Evolutionary conservation across 2,329 filamentous ascomycete species (phyloP).

Genomic region (Ophiostoma fasciatum): DNA sequence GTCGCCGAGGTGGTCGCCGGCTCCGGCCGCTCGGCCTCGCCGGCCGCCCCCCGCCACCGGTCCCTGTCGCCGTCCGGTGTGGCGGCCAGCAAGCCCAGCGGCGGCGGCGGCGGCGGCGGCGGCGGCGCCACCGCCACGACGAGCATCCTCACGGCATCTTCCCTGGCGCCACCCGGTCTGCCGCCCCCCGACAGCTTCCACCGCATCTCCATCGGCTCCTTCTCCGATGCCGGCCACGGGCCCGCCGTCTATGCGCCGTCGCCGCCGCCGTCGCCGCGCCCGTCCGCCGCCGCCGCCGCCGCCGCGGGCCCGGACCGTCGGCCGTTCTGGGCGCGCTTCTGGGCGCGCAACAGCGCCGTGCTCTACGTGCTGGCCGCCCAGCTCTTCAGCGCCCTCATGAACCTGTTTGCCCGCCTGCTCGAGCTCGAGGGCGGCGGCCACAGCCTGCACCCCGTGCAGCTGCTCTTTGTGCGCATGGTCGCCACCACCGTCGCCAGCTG

Average conservation of each 20-base stretch:
- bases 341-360: conserved; percentile 56
- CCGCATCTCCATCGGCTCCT: conserved; percentile 26
- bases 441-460: conserved; percentile 69
- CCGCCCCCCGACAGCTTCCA: conserved; percentile 19
- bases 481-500: conserved; percentile 55
- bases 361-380: conserved; percentile 61
- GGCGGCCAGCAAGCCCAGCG: conserved; percentile 1
- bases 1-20: conserved; percentile 9
- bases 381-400: conserved; percentile 75
- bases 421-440: conserved; percentile 51
- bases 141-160: no score
- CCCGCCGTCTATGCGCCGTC: conserved; percentile 12
- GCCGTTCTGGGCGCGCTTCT: conserved; percentile 25
- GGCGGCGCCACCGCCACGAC: background rate
- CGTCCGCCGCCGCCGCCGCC: background rate
- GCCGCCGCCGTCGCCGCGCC: conserved; percentile 10
- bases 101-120: background rate
- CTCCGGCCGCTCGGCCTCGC: background rate
- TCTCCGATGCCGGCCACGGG: conserved; percentile 20
- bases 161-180: no score
- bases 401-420: conserved; percentile 61
- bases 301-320: conserved; percentile 5
- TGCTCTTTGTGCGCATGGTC: conserved; percentile 66
- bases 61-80: background rate
- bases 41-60: background rate